Evolutionary conservation across 306 rosid species (phyloP), one percentile per base, ranked within the genome.

Genomic region (Prinsepia uniflora): DNA sequence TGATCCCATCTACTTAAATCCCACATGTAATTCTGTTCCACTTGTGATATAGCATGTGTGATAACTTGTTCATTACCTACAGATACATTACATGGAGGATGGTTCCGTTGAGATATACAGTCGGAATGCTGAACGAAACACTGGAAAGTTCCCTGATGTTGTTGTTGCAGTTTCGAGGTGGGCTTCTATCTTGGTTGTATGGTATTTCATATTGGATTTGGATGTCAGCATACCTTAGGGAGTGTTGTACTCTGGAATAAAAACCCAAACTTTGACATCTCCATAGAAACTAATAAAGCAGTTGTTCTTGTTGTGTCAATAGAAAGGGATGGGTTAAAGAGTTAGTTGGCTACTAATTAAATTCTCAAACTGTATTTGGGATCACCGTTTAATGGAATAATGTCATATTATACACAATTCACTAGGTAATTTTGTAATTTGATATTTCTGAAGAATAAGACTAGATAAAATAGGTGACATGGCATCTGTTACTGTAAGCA

Each of bases 111-210:
- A 94, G 86, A 75, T 94, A 72, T 91, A 91, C 78, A 94, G 99
- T 79, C 86, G 99, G 87, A 84, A 94, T 82, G 95, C 92, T 50
- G 99, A 94, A 68, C 79, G 96, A 74, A 94, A 86, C 78, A 94
- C 97, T 52, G 96, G 87, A 72, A 94, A 94, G 80, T 90, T 77
- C 65, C 99, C 97, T 76, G 99, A 94, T 72, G 95, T 94, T 82
- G 86, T 81, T 52, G 81, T 79, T 58, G 82, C 91, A 54, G 79
- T 89, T 73, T 80, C 96, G 59, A 89, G 97, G 99, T 94, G 66
- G 34, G 74, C 53, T 62, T 55, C 18, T 72, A 40, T 50, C 34
- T 30, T 71, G 19, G 60, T 56, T 52, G 41, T 61, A 9, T 41
- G 34, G 14, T 14, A 42, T 12, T 36, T 24, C 67, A 73, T 42